A percentile compares a stretch with the other conserved stretches of the same genome.
Conservation (phyloP, 306 rosid species). For the Betula pendula region DNA sequence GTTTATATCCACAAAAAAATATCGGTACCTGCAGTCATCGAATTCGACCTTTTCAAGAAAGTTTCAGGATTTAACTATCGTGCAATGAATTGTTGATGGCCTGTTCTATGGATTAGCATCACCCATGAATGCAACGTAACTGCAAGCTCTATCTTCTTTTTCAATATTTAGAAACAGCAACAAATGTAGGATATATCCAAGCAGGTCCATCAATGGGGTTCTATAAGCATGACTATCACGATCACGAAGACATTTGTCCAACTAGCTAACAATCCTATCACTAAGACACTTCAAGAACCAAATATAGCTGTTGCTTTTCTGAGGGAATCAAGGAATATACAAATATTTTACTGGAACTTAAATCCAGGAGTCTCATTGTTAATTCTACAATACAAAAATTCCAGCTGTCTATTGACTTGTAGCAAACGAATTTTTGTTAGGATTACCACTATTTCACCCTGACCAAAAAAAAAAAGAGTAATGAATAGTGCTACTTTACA, state of each 20-base stretch:
- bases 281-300: not conserved
- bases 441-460: not conserved
- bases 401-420: not conserved
- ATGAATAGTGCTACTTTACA: constrained; percentile 29
- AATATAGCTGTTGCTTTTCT: not conserved
- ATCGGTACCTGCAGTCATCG: no score
- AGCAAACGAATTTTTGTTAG: constrained; percentile 10
- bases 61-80: not conserved
- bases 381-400: not conserved
- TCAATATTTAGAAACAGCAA: not conserved
- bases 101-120: not conserved
- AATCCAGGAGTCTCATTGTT: not conserved
- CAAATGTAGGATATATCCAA: not conserved
- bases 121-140: not conserved
- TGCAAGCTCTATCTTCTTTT: not conserved
- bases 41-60: not conserved
- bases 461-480: not conserved
- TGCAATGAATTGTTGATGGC: not conserved
- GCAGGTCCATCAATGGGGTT: not conserved
- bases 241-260: not conserved
- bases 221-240: not conserved
- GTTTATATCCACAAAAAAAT: no score
- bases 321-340: not conserved
- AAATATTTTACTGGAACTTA: not conserved
- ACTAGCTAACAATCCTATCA: not conserved